Percentiles rank a stretch among this genome's conserved stretches.
These are phyloP conservation scores for Dalechampia spathulata DNA, from an alignment of 441 rosid species.

Conservation along the genomic window DNA sequence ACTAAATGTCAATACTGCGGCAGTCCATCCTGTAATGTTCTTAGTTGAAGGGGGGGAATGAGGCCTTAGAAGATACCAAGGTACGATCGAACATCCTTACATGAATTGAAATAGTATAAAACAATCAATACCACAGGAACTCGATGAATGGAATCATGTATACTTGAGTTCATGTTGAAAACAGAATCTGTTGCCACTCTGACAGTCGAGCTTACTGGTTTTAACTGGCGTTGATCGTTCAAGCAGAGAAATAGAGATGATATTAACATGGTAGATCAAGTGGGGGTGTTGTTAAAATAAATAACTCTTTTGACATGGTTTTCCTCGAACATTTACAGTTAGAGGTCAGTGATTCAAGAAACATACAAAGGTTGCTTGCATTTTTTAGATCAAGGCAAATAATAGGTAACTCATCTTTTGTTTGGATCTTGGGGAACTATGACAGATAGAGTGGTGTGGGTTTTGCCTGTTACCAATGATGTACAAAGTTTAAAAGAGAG, in stretches of 20 bases:
- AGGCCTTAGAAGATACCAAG: slow-evolving; percentile 22
- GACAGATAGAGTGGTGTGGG: slow-evolving; percentile 4
- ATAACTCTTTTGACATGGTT: slow-evolving; percentile 1
- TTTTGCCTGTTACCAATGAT: slow-evolving; percentile 6
- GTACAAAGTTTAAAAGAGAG: slow-evolving; percentile 4
- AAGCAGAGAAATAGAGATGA: slow-evolving; percentile 17
- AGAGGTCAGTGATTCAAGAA: slow-evolving; percentile 9
- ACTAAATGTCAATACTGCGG: slow-evolving; percentile 60
- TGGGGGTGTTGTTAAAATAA: background rate
- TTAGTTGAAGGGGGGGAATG: slow-evolving; percentile 24
- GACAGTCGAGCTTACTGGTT: no score
- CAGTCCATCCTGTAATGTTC: slow-evolving; percentile 62
- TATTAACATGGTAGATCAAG: background rate
- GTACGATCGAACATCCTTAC: background rate
- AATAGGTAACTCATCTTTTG: background rate
- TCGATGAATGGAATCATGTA: background rate
- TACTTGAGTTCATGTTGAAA: background rate
- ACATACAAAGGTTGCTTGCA: background rate
- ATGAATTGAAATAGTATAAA: background rate
- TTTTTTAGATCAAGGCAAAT: background rate
- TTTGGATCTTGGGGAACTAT: background rate
- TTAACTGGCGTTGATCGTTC: background rate
- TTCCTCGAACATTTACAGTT: slow-evolving; percentile 1
- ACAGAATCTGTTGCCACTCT: no score
- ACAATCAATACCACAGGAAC: background rate